Base-by-base conservation (phyloP, 441 rosid genomes). In the Bruguiera hainesii region DNA sequence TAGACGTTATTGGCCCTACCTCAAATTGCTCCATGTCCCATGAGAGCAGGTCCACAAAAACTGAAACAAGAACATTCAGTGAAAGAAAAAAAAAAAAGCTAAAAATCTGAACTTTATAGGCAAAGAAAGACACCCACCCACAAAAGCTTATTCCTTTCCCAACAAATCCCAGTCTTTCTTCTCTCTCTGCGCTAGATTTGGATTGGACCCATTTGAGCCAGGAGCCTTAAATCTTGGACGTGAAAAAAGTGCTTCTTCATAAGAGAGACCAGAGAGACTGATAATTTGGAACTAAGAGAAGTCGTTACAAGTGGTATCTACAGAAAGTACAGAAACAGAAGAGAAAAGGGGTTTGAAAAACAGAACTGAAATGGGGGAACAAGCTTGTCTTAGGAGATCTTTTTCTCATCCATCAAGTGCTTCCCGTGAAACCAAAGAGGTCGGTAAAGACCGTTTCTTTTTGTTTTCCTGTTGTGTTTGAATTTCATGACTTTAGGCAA, bases 391-490 rank as follows among this genome's bases (percentile, higher is more conserved):
- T 28, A 60, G 72, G 81, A 87, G 95, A 84, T 90, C 95, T 1
- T 87, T 90, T 75, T 89, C 99, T 75, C 93, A 89, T 73, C 96
- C 99, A 64, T 71, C 92, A 10, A 83, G 70, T 59, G 80, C 86
- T 26, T 80, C 84, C 39, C 81, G 76, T 60, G 87, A 82, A 71
- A 63, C 72, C 72, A 71, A 71, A 74, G 85, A 87, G 96, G 98
- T 89, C 29, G 52, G 81, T 74, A 5, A 19, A 59, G 42, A 35
- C 25, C 58, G 5, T 26, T 0, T 19, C 60, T 0, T 60, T 67
- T 71, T 49, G 7, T 8, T 61, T 35, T 62, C 25, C 28, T 31
- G 21, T 3, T 30, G 6, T 59, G 18, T 48, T 25, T 55, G 58
- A 55, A 20, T 26, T 55, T 55, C 28, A 23, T 23, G 16, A 20